A percentile compares a stretch with the other conserved stretches of the same genome.
phyloP scores from a whole-genome alignment of 768 basidiomycete genomes.

The Strobilomyces confusus region DNA sequence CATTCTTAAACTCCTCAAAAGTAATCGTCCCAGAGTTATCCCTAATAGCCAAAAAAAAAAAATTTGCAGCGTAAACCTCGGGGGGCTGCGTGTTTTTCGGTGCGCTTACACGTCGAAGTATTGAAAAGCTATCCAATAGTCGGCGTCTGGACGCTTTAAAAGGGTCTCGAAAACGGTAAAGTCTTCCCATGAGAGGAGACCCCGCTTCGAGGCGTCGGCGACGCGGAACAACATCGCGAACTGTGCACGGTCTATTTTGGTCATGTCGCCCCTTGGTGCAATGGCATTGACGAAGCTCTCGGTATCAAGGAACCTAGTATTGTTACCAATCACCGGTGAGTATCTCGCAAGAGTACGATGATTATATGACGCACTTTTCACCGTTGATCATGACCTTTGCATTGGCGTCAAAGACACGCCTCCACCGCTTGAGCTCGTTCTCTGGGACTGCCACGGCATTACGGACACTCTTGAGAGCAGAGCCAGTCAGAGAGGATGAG shows the following conservation, averaged over 20 bases:
- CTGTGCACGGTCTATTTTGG: conserved; percentile 82
- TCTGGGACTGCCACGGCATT: conserved; percentile 70
- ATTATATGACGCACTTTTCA: conserved; percentile 62
- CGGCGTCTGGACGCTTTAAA: conserved; percentile 91
- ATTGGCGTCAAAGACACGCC: conserved; percentile 79
- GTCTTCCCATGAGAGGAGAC: conserved; percentile 89
- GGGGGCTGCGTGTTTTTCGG: neutral
- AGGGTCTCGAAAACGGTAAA: conserved; percentile 94
- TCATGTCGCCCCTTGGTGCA: conserved; percentile 79
- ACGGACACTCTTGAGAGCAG: conserved; percentile 63
- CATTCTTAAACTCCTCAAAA: conserved; percentile 92
- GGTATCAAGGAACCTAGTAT: conserved; percentile 72
- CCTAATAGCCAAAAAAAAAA: conserved; percentile 37
- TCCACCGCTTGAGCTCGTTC: conserved; percentile 85
- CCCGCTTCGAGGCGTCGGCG: conserved; percentile 73
- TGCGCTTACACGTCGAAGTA: conserved; percentile 87
- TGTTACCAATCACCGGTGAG: conserved; percentile 3
- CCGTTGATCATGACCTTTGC: conserved; percentile 69
- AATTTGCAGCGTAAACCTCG: conserved; percentile 8
- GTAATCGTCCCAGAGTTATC: conserved; percentile 91
- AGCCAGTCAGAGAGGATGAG: conserved; percentile 43
- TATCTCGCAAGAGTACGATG: conserved; percentile 18
- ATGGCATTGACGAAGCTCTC: conserved; percentile 95
- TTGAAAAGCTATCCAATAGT: conserved; percentile 95
- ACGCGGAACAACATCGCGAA: conserved; percentile 89